Base-by-base conservation (phyloP, 2,329 filamentous ascomycete genomes). In the Alternaria gansuensis region DNA sequence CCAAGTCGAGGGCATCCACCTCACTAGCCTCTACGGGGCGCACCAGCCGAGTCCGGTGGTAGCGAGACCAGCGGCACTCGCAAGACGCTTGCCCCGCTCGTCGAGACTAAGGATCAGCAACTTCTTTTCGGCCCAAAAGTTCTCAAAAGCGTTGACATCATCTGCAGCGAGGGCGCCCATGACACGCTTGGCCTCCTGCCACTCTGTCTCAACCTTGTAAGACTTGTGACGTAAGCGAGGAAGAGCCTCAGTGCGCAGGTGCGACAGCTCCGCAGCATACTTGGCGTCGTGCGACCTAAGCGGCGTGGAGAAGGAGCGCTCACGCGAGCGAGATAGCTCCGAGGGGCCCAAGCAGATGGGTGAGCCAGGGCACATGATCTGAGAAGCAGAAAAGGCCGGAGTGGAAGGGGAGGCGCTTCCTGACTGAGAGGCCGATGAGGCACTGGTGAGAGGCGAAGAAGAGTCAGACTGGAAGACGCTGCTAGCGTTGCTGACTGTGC, bases 191-290 rank as follows among this genome's bases (percentile, higher is more conserved):
- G 64, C 65, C 45, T 77, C 73, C 40, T 62, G 59, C 72, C 70
- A 78, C 58, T 75, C 74, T 3, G 60, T 66, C 43, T 77, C 74
- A 21, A 79, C 72, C 45, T 75, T 70, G 65, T 69, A 73, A 23
- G 65, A 64, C 37, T 69, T 60, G 57, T 82, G 81, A 33, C 78
- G 78, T 54, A 83, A 76, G 51, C 80, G 79, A 3, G 78, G 74
- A 31, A 82, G 67, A n/a, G 76, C 71, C 54, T 77, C 74, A 33
- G 73, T 72, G 57, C 77, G 77, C 37, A 82, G 63, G 45, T 80
- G 74, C 17, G 74, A 75, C 34, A 78, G 66, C 66, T 78, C 75
- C 3, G 69, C 68, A n/a, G 64, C 64, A 44, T 74, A 76, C 58
- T 76, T 74, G 40, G 71, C 66, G 37, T 72, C 67, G 54, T 71